These are phyloP conservation scores for Tetradesmus lagerheimii DNA, from an alignment of 139 green algal species.

Conservation along the genomic window DNA sequence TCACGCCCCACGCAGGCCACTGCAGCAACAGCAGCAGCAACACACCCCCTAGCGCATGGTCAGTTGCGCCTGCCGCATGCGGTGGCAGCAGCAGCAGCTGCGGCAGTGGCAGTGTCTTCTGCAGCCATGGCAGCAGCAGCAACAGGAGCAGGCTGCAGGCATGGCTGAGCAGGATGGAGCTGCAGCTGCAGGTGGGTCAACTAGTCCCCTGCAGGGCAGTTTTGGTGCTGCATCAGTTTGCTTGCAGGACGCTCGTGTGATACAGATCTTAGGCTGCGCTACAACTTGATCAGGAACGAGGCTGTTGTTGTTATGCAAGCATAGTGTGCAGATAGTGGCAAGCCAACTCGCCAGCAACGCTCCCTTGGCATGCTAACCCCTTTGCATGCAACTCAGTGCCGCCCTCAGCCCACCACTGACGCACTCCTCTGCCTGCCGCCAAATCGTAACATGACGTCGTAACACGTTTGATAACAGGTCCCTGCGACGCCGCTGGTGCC, in stretches of 20 bases:
- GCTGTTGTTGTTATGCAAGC: no score
- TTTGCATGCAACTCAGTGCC: no score
- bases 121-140: constrained; percentile 13
- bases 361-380: no score
- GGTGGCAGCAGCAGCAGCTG: not conserved
- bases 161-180: constrained; percentile 18
- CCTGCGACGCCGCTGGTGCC: constrained; percentile 3
- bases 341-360: no score
- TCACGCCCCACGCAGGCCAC: not conserved
- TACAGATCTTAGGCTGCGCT: no score
- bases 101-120: not conserved
- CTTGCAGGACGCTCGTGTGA: no score
- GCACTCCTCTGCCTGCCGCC: not conserved
- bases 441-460: no score
- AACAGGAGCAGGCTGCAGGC: not conserved
- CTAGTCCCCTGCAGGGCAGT: no score
- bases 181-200: not conserved
- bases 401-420: no score
- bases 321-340: no score
- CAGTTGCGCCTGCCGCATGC: not conserved
- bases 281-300: no score
- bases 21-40: not conserved
- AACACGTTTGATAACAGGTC: not conserved
- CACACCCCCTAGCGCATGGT: not conserved
- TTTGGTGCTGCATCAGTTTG: no score